Evolutionary conservation across 768 basidiomycete genomes (phyloP).

Genomic region (Rhodosporidiobolus sp.): DNA sequence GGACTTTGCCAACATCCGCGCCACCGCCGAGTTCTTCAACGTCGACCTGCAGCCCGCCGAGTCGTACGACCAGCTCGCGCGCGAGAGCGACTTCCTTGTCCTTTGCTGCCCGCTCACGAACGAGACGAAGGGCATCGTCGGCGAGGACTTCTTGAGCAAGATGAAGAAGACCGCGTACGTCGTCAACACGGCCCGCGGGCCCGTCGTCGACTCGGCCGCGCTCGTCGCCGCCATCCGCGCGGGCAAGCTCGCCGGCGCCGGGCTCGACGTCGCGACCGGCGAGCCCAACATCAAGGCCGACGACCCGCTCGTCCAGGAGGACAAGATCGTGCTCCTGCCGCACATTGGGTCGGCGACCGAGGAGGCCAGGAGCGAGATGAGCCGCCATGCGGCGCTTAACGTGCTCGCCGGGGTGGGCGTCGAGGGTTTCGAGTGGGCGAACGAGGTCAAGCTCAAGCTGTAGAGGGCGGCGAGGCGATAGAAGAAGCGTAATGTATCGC

Average conservation of each 20-base stretch:
- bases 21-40: conserved; percentile 6
- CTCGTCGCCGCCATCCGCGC: conserved; percentile 73
- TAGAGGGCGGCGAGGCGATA: too few relatives aligned
- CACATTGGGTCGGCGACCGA: conserved; percentile 88
- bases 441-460: conserved; percentile 28
- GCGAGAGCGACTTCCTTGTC: conserved; percentile 77
- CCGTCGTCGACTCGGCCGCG: conserved; percentile 85
- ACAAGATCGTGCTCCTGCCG: conserved; percentile 71
- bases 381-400: conserved; percentile 21
- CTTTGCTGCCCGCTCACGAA: conserved; percentile 58
- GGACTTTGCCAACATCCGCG: conserved; percentile 33
- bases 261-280: conserved; percentile 72
- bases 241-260: conserved; percentile 84
- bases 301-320: conserved; percentile 70
- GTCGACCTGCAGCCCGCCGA: conserved; percentile 37
- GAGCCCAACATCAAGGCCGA: conserved; percentile 57
- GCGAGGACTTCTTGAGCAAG: conserved; percentile 65
- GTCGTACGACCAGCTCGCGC: conserved; percentile 63
- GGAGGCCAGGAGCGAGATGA: conserved; percentile 57
- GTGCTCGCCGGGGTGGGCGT: conserved; percentile 23
- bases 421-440: conserved; percentile 28
- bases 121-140: conserved; percentile 68
- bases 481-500: too few relatives aligned
- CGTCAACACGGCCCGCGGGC: conserved; percentile 80
- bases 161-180: conserved; percentile 82